Evolutionary conservation across 2,329 filamentous ascomycete genomes (phyloP), one percentile per base, ranked within the genome.

Genomic region (Pezicula carpinea): DNA sequence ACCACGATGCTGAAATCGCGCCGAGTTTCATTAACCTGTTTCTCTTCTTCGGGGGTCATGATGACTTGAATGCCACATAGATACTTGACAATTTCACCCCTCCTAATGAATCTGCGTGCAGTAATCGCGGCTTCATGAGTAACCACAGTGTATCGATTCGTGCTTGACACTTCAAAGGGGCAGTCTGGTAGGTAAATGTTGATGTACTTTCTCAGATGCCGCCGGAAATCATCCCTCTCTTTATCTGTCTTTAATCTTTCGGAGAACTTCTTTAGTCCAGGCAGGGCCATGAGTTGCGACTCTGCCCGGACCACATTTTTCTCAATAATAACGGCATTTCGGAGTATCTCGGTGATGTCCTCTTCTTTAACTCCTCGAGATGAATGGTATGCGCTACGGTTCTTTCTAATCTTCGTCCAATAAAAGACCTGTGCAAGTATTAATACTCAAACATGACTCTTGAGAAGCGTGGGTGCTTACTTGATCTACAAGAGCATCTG

Each of bases 1-100:
- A 96, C 87, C 26, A 99, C 91, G 53, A 99, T 91, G 65, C 91
- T 96, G 65, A 99, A 99, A 64, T 99, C 93, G 62, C 92, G 91
- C 63, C 93, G 87, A 50, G 83, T 85, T 53, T 83, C 68, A 21
- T 89, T 86, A 48, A 97, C 79, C 47, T 87, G 82, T 51, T 82
- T 78, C 64, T 97, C 93, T 66, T 99, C 92, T 64, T 96, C 87
- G 26, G 87, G 83, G 0, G 91, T 95, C 71, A 99, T 93, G 33
- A 87, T 80, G 19, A 99, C 92, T 61, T 96, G 87, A 11, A 95
- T 93, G 2, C 93, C 93, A 6, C 82, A 85, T 6, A 99, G 76
- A 63, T 96, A 95, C 67, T 91, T 96, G 69, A 99, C 84, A 33
- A 85, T 80, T 63, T 96, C 88, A 51, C 91, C 89, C 55, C 83